Base-by-base conservation (phyloP, 2,329 filamentous ascomycete species). In the Xylaria sp. region DNA sequence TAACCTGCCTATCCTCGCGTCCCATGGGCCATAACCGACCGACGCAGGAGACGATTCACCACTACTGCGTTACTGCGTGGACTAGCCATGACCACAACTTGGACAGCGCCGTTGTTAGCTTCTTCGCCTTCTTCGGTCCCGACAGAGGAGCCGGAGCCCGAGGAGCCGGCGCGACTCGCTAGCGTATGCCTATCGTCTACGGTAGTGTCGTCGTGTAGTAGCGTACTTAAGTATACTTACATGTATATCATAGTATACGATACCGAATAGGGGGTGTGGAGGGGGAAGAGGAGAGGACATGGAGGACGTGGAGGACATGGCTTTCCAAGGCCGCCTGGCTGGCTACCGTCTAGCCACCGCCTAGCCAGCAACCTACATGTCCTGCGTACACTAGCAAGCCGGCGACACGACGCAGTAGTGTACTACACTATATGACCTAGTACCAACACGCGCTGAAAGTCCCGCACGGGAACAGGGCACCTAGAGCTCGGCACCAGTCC, bases 401-500 rank as follows among this genome's bases (percentile, higher is more conserved):
- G 15, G 7, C 13, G 17, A n/a, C 27, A 33, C 47, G 15, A 31
- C 38, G 38, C 27, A 47, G 31, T 50, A 17, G 9, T 31, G 38
- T 42, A 29, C 15, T 45, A 39, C 15, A 15, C 38, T 39, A 51
- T 44, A 44, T 27, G 53, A 45, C 54, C 27, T 9, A 50, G 31
- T 33, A 39, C 45, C 15, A 53, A 38, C 31, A 38, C 29, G 22
- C 31, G 36, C 51, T 47, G 29, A 56, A 53, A 61, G 61, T 54
- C 45, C 61, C 65, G 57, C 57, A 61, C 54, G 57, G 60, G 61
- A 54, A 63, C 55, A 45, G 63, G 50, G 55, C 56, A 51, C 42
- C 60, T 64, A 50, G 51, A 57, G 50, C 61, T 61, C 65, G 61
- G 65, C 55, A 64, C 27, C 60, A 56, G 57, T 51, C 44, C 36